Conservation (phyloP, 306 rosid species). For the Clitoria ternatea region DNA sequence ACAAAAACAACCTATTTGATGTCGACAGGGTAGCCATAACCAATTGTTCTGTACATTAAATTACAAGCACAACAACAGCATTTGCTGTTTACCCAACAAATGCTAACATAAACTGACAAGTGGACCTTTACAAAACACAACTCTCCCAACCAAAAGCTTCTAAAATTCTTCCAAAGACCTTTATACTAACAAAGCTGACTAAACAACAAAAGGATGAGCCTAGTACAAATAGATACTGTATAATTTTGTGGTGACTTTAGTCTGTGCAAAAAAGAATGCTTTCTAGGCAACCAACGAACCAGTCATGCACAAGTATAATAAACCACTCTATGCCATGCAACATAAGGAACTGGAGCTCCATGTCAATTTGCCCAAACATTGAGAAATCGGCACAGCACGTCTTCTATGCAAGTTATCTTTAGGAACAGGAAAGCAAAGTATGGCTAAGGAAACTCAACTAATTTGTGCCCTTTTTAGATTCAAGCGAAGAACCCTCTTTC, state of each 20-base stretch:
- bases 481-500: constrained; percentile 71
- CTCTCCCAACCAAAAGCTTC: constrained; percentile 31
- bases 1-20: constrained; percentile 39
- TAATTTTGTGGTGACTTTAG: constrained; percentile 18
- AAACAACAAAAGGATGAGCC: constrained; percentile 36
- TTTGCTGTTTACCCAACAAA: constrained; percentile 37
- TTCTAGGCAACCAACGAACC: constrained; percentile 50
- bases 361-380: constrained; percentile 33
- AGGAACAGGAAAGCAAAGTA: constrained; percentile 19
- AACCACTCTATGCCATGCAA: constrained; percentile 31
- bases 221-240: constrained; percentile 30
- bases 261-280: constrained; percentile 58
- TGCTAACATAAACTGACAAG: constrained; percentile 31
- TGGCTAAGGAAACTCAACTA: neutral
- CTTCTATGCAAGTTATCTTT: constrained; percentile 33
- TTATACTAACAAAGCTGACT: constrained; percentile 32
- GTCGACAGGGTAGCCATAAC: constrained; percentile 36
- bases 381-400: constrained; percentile 35
- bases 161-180: constrained; percentile 34
- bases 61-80: constrained; percentile 46
- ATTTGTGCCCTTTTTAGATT: constrained; percentile 52
- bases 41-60: constrained; percentile 53
- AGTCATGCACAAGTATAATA: constrained; percentile 40
- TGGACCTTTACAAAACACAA: constrained; percentile 52
- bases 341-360: constrained; percentile 25